Evolutionary conservation across 139 green algal genomes (phyloP), one percentile per base, ranked within the genome.

Genomic region (Nannochloris sp.): DNA sequence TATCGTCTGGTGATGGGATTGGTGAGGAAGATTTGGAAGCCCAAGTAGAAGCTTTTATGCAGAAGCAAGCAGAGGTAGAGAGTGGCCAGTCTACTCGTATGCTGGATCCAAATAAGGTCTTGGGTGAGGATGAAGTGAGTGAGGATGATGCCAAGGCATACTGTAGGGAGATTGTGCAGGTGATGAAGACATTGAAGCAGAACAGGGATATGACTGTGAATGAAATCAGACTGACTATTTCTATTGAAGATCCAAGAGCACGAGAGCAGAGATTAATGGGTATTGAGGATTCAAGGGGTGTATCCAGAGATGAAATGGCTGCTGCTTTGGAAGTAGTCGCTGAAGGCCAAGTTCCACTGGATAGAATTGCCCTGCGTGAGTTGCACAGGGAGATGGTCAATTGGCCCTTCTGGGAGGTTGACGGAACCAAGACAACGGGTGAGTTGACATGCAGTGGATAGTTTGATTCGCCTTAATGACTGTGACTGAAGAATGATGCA

Each of bases 271-370:
- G 66, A 59, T 68, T 64, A 6, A 69, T 84, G 64, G 83, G 77
- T 53, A 85, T 90, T 48, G 84, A 90, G 79, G 81, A 91, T 57
- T 75, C 79, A 51, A 75, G 75, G 13, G 89, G 87, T 25, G 83
- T 90, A 10, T 89, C 81, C 0, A 72, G 89, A 10, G 89, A 95
- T 58, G 88, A 96, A 76, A 91, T 96, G 77, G 85, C 87, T 5
- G 70, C 65, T 11, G 88, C 85, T 30, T 77, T 95, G 72, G 23
- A 79, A 46, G 85, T 90, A 30, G 82, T 96, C 12, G 76, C 78
- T 3, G 84, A 87, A 59, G 89, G 89, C 0, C 63, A 73, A 17
- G 60, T 96, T 33, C 89, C 89, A 4, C 80, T 78, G 16, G 89
- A 96, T 70, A 67, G 87, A 23, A 88, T 95, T 26, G 89, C 87